phyloP scores from a whole-genome alignment of 768 basidiomycete species.

The Podaxis pistillaris region DNA sequence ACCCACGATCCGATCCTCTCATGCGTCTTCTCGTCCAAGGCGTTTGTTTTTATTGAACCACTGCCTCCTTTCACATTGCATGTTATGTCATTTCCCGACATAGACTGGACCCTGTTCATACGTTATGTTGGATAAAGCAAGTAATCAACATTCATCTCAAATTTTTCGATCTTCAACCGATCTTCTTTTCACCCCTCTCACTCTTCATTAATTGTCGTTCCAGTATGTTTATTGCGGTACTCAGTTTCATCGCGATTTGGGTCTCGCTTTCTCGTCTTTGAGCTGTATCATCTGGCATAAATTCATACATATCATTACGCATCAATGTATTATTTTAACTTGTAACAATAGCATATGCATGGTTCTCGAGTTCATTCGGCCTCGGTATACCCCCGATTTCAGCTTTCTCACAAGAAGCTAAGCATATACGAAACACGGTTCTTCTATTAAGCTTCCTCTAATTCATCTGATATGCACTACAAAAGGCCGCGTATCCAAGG shows the following conservation, averaged over 20 bases:
- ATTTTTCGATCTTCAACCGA: neutral
- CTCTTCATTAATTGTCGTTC: slow-evolving; percentile 11
- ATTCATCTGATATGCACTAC: neutral
- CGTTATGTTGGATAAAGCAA: slow-evolving; percentile 7
- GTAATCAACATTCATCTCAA: slow-evolving; percentile 4
- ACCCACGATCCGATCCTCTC: neutral
- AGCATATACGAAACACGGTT: neutral
- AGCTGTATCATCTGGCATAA: slow-evolving; percentile 13
- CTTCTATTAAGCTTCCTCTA: neutral
- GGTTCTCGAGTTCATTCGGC: neutral
- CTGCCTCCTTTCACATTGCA: neutral
- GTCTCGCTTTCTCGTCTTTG: neutral
- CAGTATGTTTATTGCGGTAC: slow-evolving; percentile 22
- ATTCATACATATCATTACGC: slow-evolving; percentile 4
- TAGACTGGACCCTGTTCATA: slow-evolving; percentile 6
- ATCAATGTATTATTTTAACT: slow-evolving; percentile 12
- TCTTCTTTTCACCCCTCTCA: neutral
- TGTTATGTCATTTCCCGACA: slow-evolving; percentile 7
- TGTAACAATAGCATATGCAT: slow-evolving; percentile 11
- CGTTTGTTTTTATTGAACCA: neutral
- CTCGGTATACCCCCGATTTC: neutral
- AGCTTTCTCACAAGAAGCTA: neutral
- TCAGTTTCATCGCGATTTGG: neutral
- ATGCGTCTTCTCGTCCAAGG: neutral
- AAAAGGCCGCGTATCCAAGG: neutral